Conservation (phyloP, 495 filamentous ascomycete species). For the Penicillium pancosmium region DNA sequence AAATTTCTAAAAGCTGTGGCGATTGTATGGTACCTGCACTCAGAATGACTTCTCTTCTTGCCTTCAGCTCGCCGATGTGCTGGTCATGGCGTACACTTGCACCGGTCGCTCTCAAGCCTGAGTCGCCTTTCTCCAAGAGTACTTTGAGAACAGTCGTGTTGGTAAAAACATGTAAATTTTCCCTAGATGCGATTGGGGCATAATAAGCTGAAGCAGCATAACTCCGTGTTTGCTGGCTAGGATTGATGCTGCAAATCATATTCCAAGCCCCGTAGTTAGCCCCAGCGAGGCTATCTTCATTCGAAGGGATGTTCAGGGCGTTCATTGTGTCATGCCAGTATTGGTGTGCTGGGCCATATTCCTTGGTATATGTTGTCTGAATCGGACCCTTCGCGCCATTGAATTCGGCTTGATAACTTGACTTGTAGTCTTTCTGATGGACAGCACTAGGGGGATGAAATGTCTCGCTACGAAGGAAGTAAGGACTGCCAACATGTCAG, state of each 20-base stretch:
- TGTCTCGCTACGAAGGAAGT: constrained; percentile 36
- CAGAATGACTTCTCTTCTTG: constrained; percentile 55
- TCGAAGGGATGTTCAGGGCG: constrained; percentile 40
- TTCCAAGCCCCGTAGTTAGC: constrained; percentile 51
- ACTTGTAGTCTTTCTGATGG: constrained; percentile 32
- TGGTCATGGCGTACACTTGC: constrained; percentile 34
- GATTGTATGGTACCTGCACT: constrained; percentile 58
- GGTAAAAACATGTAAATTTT: constrained; percentile 14
- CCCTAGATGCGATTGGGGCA: not conserved
- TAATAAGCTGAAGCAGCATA: constrained; percentile 22
- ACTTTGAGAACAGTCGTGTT: constrained; percentile 16
- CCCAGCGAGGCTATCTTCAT: constrained; percentile 41
- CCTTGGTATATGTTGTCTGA: constrained; percentile 42
- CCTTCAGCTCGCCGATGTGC: constrained; percentile 39
- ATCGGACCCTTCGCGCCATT: constrained; percentile 50
- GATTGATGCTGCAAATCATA: constrained; percentile 25
- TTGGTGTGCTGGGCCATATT: constrained; percentile 46
- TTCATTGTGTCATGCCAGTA: constrained; percentile 53
- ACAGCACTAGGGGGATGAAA: constrained; percentile 44
- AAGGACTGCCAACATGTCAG: constrained; percentile 9
- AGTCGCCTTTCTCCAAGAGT: constrained; percentile 20
- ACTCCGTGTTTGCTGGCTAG: constrained; percentile 11
- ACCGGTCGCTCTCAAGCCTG: constrained; percentile 35
- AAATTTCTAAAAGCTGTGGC: constrained; percentile 57
- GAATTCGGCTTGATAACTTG: constrained; percentile 27